phyloP scores from a whole-genome alignment of 2,329 filamentous ascomycete genomes.

The Catunica adiposa region DNA sequence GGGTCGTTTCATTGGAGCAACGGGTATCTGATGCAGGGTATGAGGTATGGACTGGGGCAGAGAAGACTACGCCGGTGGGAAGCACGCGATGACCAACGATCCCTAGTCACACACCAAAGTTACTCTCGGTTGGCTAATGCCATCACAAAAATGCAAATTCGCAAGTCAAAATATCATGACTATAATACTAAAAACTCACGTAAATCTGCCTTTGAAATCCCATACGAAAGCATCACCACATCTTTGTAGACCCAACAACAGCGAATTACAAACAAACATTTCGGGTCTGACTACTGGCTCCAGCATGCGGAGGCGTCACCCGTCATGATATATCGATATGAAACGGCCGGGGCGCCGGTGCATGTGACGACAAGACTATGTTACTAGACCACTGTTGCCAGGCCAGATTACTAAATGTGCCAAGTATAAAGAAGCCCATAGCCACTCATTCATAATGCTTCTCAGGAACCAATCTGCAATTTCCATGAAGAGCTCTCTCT shows the following conservation, averaged over 20 bases:
- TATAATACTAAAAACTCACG: neutral
- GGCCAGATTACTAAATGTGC: neutral
- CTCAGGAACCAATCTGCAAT: no score
- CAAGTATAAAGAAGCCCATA: neutral
- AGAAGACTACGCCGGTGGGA: neutral
- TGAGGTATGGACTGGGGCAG: neutral
- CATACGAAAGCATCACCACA: neutral
- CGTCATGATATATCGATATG: constrained; percentile 6
- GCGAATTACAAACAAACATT: constrained; percentile 4
- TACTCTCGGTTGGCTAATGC: no score
- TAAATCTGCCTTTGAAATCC: neutral
- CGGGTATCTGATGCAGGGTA: neutral
- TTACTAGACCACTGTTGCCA: neutral
- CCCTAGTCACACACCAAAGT: neutral
- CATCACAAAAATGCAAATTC: no score
- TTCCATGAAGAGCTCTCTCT: no score
- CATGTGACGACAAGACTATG: constrained; percentile 1
- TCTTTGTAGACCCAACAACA: neutral
- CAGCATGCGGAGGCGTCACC: constrained; percentile 2
- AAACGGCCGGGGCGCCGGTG: constrained; percentile 7
- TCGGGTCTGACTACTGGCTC: neutral
- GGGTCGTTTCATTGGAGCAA: neutral
- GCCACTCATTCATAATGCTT: no score
- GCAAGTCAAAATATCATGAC: no score
- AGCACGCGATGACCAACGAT: neutral